phyloP scores from a whole-genome alignment of 2,329 filamentous ascomycete species.

The Mollisiaceae sp. region DNA sequence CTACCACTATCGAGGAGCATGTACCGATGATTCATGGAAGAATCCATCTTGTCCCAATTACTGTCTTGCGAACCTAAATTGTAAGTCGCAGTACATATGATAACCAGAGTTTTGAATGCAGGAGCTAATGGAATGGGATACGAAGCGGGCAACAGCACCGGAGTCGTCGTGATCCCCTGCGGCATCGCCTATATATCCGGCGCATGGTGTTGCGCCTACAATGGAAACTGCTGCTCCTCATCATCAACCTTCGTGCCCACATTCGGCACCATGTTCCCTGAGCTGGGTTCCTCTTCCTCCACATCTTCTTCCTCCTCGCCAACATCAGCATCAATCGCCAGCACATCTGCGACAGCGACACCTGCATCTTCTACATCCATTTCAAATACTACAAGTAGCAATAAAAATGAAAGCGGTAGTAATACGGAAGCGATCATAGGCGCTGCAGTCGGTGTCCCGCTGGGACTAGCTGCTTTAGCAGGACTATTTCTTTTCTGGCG shows the following conservation, averaged over 20 bases:
- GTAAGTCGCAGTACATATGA: background rate
- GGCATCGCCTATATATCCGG: constrained; percentile 18
- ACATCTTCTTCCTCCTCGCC: background rate
- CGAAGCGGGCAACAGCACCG: constrained; percentile 23
- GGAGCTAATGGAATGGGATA: background rate
- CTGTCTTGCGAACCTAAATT: constrained; percentile 25
- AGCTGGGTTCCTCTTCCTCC: background rate
- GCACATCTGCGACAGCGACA: background rate
- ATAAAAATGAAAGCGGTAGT: background rate
- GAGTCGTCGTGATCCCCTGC: constrained; percentile 26
- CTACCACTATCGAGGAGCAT: constrained; percentile 32
- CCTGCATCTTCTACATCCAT: constrained; percentile 5
- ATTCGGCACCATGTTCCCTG: constrained; percentile 28
- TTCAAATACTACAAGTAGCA: background rate
- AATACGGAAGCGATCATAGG: constrained; percentile 20
- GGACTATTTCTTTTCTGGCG: constrained; percentile 16
- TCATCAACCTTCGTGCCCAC: constrained; percentile 13
- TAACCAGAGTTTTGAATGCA: too few species aligned
- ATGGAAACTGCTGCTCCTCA: constrained; percentile 24
- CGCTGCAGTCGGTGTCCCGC: constrained; percentile 22
- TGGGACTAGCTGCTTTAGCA: constrained; percentile 14
- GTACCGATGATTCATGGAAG: constrained; percentile 28
- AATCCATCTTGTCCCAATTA: constrained; percentile 31
- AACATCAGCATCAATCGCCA: too few species aligned
- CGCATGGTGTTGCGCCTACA: constrained; percentile 32